Percentiles rank a stretch among this genome's conserved stretches.
These are phyloP conservation scores for Cardamine resedifolia DNA, from an alignment of 345 rosid genomes.

Conservation along the genomic window DNA sequence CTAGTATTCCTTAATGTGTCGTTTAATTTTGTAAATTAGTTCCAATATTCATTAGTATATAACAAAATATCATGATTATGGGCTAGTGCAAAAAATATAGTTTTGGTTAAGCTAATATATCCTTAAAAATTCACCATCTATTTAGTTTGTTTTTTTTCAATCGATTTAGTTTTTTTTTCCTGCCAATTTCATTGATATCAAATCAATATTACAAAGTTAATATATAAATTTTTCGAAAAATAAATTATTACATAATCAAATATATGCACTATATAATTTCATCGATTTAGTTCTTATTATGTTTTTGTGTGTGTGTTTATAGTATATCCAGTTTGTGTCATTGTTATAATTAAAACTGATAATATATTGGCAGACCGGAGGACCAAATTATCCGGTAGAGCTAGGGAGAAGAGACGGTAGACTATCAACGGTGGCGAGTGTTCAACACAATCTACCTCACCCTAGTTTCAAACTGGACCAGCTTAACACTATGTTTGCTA, in stretches of 20 bases:
- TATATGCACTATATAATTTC: no score
- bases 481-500: conserved; percentile 61
- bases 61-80: neutral
- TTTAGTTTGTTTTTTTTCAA: no score
- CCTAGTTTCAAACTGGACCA: conserved; percentile 59
- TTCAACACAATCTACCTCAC: conserved; percentile 58
- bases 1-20: neutral
- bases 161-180: neutral
- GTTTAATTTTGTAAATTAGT: no score
- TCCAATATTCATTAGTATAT: no score
- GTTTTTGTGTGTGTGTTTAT: no score
- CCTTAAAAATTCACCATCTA: neutral
- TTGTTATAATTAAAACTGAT: neutral
- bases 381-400: conserved; percentile 76
- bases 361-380: conserved; percentile 60
- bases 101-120: neutral
- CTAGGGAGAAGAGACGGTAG: conserved; percentile 79
- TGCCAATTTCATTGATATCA: no score
- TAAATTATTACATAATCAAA: no score
- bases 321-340: neutral
- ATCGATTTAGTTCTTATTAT: neutral
- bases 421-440: conserved; percentile 63
- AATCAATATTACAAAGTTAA: no score
- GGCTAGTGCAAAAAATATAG: neutral
- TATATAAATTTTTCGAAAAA: no score